Conservation (phyloP, 148 eudicot genomes). For the Vaccinium darrowii region DNA sequence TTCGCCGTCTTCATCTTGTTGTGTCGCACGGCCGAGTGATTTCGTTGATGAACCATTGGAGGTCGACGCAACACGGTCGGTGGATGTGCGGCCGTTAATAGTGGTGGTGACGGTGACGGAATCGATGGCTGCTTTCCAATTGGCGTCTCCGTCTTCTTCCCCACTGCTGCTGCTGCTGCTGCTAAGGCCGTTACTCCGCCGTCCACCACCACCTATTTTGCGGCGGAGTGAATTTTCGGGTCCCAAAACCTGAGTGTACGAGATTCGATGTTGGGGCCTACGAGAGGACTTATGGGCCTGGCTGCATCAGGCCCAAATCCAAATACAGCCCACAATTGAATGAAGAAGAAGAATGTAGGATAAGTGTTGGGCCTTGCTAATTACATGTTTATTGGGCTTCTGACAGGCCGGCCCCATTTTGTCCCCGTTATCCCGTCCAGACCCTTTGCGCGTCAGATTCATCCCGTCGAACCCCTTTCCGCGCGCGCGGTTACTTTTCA, state of each 20-base stretch:
- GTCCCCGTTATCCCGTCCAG: no score
- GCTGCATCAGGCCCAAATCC: background rate
- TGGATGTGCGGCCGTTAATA: background rate
- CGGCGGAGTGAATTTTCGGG: background rate
- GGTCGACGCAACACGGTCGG: slow-evolving; percentile 15
- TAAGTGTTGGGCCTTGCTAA: no score
- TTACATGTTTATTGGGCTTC: no score
- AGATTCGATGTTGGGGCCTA: background rate
- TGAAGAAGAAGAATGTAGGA: no score
- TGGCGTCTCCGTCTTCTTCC: slow-evolving; percentile 84
- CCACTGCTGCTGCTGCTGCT: slow-evolving; percentile 54
- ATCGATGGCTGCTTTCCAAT: slow-evolving; percentile 78
- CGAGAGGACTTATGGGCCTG: background rate
- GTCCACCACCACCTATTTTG: slow-evolving; percentile 24
- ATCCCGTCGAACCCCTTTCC: no score
- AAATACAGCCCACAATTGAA: background rate
- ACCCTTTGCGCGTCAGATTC: no score
- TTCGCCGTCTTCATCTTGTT: slow-evolving; percentile 23
- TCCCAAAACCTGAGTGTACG: background rate
- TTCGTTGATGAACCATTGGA: slow-evolving; percentile 12
- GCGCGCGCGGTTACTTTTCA: no score
- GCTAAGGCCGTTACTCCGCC: slow-evolving; percentile 23
- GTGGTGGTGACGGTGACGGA: slow-evolving; percentile 43
- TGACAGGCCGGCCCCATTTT: no score
- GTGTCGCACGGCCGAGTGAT: slow-evolving; percentile 13